Evolutionary conservation across 2,329 filamentous ascomycete species (phyloP), one percentile per base, ranked within the genome.

Genomic region (Exutisphaerella laricina): DNA sequence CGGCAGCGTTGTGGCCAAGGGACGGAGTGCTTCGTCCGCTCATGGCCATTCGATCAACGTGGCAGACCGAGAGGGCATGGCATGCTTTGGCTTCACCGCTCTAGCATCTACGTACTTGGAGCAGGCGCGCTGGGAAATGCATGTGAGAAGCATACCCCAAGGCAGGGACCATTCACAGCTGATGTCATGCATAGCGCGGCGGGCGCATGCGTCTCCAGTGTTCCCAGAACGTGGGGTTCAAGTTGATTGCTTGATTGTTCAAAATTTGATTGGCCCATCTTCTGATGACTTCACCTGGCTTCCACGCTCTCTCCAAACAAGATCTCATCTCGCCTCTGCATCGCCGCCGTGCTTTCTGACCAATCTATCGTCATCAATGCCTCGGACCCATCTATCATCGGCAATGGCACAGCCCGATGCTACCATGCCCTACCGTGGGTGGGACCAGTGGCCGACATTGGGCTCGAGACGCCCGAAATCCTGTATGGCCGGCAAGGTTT

Each of bases 21-120:
- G 38, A 18, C 33, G 54, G 51, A 10, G 52, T 51, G 8, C 49
- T 48, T 12, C 46, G 51, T 39, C 51, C 49, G 50, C 46, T 57
- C 54, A 58, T 33, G 41, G n/a, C n/a, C n/a, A n/a, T n/a, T n/a
- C n/a, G n/a, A n/a, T n/a, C n/a, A n/a, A n/a, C n/a, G n/a, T n/a
- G n/a, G n/a, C n/a, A n/a, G n/a, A n/a, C n/a, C n/a, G n/a, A n/a
- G n/a, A n/a, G n/a, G n/a, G n/a, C n/a, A n/a, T n/a, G n/a, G n/a
- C n/a, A n/a, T n/a, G n/a, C n/a, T 10, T 28, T 28, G 25, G 10
- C 3, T 5, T 28, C 3, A 28, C 25, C 25, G 25, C 25, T 5
- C 13, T n/a, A n/a, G n/a, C n/a, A n/a, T n/a, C n/a, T n/a, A n/a
- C n/a, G n/a, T n/a, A n/a, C n/a, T n/a, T n/a, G n/a, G n/a, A n/a